These are phyloP conservation scores for Kalaharituber pfeilii DNA, from an alignment of 2,329 filamentous ascomycete species.

Conservation along the genomic window DNA sequence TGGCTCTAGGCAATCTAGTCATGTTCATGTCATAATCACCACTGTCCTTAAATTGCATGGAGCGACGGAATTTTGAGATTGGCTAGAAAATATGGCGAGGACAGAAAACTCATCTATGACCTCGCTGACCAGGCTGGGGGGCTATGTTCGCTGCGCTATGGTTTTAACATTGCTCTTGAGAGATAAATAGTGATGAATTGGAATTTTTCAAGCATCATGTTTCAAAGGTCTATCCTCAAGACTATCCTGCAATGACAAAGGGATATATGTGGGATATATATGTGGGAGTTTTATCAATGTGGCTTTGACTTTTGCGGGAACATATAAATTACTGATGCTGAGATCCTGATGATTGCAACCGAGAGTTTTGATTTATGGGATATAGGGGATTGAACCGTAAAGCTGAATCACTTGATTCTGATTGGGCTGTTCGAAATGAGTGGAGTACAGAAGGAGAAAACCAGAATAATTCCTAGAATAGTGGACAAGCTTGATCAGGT, in stretches of 20 bases:
- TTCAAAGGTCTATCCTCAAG: slow-evolving; percentile 72
- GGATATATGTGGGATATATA: too few relatives aligned
- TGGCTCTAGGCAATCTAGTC: too few relatives aligned
- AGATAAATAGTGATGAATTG: slow-evolving; percentile 87
- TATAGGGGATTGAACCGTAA: slow-evolving; percentile 52
- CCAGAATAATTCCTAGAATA: slow-evolving; percentile 74
- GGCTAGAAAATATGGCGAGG: slow-evolving; percentile 79
- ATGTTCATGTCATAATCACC: too few relatives aligned
- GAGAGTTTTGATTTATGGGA: slow-evolving; percentile 69
- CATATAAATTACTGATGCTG: slow-evolving; percentile 79
- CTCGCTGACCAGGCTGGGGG: slow-evolving; percentile 76
- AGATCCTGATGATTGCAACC: slow-evolving; percentile 66
- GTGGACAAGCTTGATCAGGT: slow-evolving; percentile 88
- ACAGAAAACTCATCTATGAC: slow-evolving; percentile 83
- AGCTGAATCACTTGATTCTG: slow-evolving; percentile 88
- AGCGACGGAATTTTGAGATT: slow-evolving; percentile 64
- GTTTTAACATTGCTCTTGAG: slow-evolving; percentile 77
- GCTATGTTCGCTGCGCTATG: slow-evolving; percentile 67
- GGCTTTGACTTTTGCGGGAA: slow-evolving; percentile 88
- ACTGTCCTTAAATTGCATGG: slow-evolving; percentile 72
- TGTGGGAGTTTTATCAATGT: slow-evolving; percentile 93
- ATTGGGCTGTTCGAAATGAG: slow-evolving; percentile 85
- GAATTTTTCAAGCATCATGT: slow-evolving; percentile 72
- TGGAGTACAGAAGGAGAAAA: slow-evolving; percentile 72
- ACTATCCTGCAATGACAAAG: slow-evolving; percentile 74